phyloP scores from a whole-genome alignment of 2,329 filamentous ascomycete species.

The Ceratocystis harringtonii region DNA sequence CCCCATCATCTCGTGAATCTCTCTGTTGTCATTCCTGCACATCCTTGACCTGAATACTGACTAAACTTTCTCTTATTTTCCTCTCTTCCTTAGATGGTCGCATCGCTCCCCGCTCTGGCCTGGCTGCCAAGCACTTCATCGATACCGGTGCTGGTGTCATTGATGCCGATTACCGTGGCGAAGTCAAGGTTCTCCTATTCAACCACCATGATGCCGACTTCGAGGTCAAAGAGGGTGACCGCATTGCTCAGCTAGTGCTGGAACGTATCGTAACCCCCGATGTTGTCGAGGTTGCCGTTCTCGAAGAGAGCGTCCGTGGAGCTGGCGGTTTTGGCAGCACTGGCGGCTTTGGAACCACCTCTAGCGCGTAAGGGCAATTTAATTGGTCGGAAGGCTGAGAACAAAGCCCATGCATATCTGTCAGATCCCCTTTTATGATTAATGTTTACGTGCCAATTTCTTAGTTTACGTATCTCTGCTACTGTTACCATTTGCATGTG shows the following conservation, averaged over 20 bases:
- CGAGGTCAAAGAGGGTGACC: slow-evolving; percentile 67
- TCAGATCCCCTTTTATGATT: background rate
- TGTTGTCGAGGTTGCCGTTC: slow-evolving; percentile 71
- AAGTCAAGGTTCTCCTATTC: slow-evolving; percentile 87
- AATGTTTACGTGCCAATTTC: background rate
- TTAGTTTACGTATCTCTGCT: background rate
- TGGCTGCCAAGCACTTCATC: slow-evolving; percentile 88
- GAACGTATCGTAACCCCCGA: slow-evolving; percentile 92
- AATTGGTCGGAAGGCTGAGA: background rate
- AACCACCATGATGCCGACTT: slow-evolving; percentile 81
- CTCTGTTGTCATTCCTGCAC: background rate
- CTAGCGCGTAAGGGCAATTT: background rate
- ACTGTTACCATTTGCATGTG: background rate
- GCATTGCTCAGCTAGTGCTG: slow-evolving; percentile 82
- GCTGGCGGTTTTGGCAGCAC: slow-evolving; percentile 88
- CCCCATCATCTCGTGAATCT: background rate
- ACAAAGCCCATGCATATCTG: background rate
- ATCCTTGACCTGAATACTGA: background rate
- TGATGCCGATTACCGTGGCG: slow-evolving; percentile 90
- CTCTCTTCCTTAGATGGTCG: slow-evolving; percentile 51
- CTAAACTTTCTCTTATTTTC: background rate
- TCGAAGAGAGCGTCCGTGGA: slow-evolving; percentile 81
- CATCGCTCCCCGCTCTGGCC: slow-evolving; percentile 77
- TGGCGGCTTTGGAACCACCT: slow-evolving; percentile 29
- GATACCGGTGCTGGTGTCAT: slow-evolving; percentile 94